These are phyloP conservation scores for Citrus reticulata DNA, from an alignment of 345 rosid species.

Conservation along the genomic window DNA sequence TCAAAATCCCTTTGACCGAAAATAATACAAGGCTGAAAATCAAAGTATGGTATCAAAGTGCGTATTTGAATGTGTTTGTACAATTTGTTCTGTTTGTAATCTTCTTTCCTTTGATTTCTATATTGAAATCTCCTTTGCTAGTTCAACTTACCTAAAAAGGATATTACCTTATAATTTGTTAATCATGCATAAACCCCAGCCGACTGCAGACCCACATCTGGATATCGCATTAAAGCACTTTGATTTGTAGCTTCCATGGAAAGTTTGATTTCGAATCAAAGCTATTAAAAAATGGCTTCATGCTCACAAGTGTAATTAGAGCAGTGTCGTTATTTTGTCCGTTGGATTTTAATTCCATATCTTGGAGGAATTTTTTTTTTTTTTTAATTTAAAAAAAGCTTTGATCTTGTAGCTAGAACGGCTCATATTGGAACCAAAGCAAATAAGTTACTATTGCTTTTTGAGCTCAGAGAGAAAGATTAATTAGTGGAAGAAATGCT, in stretches of 20 bases:
- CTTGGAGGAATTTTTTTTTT: conserved; percentile 7
- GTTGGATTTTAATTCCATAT: conserved; percentile 11
- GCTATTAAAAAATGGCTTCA: neutral
- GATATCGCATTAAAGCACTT: neutral
- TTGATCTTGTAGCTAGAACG: neutral
- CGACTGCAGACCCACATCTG: neutral
- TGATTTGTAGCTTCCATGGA: conserved; percentile 16
- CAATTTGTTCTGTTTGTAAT: neutral
- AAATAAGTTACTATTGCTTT: neutral
- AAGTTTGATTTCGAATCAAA: conserved; percentile 20
- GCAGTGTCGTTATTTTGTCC: neutral
- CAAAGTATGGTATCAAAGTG: neutral
- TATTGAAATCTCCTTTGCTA: neutral
- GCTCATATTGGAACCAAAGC: neutral
- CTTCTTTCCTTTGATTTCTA: neutral
- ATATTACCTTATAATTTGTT: neutral
- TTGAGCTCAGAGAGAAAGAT: neutral
- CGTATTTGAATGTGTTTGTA: neutral
- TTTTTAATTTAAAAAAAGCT: neutral
- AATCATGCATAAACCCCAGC: neutral
- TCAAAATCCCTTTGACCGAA: neutral
- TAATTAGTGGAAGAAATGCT: neutral
- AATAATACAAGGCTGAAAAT: neutral
- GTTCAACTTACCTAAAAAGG: neutral
- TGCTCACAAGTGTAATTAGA: neutral